Base-by-base conservation (phyloP, 1,284 basidiomycete genomes). In the Sanghuangporus weigelae region DNA sequence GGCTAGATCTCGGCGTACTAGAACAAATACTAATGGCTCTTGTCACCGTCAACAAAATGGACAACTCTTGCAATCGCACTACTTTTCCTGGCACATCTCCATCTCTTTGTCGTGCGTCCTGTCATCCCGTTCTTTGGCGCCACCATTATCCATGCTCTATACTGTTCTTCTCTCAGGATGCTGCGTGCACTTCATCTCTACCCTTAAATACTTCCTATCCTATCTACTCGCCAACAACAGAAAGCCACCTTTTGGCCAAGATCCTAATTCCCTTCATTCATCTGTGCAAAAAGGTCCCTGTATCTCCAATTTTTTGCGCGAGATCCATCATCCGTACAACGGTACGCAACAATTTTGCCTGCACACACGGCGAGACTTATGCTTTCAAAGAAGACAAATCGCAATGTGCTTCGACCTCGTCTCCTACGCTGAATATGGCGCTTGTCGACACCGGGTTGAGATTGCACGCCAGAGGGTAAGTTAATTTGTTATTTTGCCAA, bases 371-470 rank as follows among this genome's bases (percentile, higher is more conserved):
- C 23, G 26, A 21, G 21, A 8, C 53, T 54, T 19, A 54, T n/a
- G 19, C 5, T 19, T 54, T 21, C 23, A 46, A 49, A 40, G 23
- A 14, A 57, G 14, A 46, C 26, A 16, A 40, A 59, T n/a, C 44
- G 63, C 31, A 19, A 83, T 83, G 81, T 83, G 81, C 63, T 79
- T 73, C 67, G 68, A 73, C 40, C 66, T 83, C 46, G 66, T 72
- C 19, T 67, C 78, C 46, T 74, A 74, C 63, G 67, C 73, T 26
- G 72, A 71, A 23, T 78, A 74, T 66, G 26, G 38, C 16, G 56
- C 44, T 16, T 83, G 80, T 67, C 51, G 64, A 26, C 79, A 82
- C 66, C 66, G 69, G 6, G 56, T 68, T 7, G 21, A 77, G n/a
- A 67, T 70, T 26, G 75, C 69, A 63, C 71, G 74, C 26, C 74